These are phyloP conservation scores for Blastobotrys apis DNA, from an alignment of 1,139 yeast genomes.

Conservation along the genomic window DNA sequence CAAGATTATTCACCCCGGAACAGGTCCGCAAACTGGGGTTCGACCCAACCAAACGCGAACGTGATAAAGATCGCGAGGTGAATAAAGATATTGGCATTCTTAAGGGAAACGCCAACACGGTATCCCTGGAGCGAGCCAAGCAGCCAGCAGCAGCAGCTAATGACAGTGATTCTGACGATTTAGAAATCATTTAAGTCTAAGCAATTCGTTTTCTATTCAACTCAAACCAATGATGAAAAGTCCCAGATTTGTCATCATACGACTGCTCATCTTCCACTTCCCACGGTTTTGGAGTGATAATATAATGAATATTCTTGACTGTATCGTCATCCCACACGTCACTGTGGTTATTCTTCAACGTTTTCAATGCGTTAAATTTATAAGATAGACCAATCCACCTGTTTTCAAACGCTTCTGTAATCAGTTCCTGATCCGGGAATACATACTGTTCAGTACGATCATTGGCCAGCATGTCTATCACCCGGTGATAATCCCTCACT, in stretches of 20 bases:
- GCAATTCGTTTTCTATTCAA: constrained; percentile 22
- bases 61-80: not conserved
- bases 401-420: constrained; percentile 47
- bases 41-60: constrained; percentile 28
- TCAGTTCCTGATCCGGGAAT: constrained; percentile 55
- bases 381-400: constrained; percentile 49
- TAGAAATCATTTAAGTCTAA: constrained; percentile 33
- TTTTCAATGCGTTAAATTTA: constrained; percentile 52
- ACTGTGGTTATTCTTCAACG: constrained; percentile 42
- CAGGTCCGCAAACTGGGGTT: constrained; percentile 34
- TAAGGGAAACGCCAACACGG: not conserved
- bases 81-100: not conserved
- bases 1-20: constrained; percentile 28
- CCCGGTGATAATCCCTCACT: constrained; percentile 35
- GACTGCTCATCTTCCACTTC: constrained; percentile 33
- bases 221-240: constrained; percentile 33
- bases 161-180: constrained; percentile 33
- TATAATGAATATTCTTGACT: constrained; percentile 53
- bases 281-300: constrained; percentile 57
- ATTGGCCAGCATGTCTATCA: constrained; percentile 39
- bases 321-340: constrained; percentile 44
- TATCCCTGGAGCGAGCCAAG: not conserved
- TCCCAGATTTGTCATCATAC: constrained; percentile 33
- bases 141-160: not conserved
- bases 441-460: constrained; percentile 40